Evolutionary conservation across 1,284 basidiomycete species (phyloP).

Genomic region (Malassezia pachydermatis): DNA sequence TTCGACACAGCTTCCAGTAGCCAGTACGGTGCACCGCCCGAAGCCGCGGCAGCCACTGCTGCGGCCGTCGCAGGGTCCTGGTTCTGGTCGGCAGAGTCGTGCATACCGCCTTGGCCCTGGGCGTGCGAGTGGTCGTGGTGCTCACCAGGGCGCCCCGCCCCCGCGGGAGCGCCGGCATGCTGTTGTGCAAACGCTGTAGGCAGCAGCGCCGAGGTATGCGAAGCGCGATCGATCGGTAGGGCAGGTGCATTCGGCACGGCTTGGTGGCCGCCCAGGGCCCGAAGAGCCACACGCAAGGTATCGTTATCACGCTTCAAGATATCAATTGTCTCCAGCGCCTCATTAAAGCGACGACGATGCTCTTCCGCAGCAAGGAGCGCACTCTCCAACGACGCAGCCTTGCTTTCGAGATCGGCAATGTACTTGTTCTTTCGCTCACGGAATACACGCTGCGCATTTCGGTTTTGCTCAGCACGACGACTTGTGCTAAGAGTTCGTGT

Average conservation of each 20-base stretch:
- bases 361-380: conserved; percentile 31
- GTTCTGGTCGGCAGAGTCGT: conserved; percentile 9
- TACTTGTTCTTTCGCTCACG: conserved; percentile 25
- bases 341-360: conserved; percentile 25
- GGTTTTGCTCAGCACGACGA: conserved; percentile 34
- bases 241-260: conserved; percentile 19
- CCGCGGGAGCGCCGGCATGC: conserved; percentile 2
- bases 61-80: conserved; percentile 18
- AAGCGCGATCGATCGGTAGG: conserved; percentile 13
- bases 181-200: conserved; percentile 2
- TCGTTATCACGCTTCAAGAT: conserved; percentile 35
- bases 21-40: conserved; percentile 18
- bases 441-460: conserved; percentile 26
- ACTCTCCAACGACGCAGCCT: conserved; percentile 20
- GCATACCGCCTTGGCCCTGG: conserved; percentile 1
- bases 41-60: conserved; percentile 16
- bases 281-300: conserved; percentile 29
- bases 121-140: conserved; percentile 12
- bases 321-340: conserved; percentile 33
- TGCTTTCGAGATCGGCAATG: conserved; percentile 14
- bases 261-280: conserved; percentile 28
- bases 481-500: conserved; percentile 28
- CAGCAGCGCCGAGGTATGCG: conserved; percentile 10
- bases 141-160: conserved; percentile 2
- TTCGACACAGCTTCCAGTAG: conserved; percentile 19